These are phyloP conservation scores for Closterium sp. DNA, from an alignment of 139 green algal species.

Conservation along the genomic window DNA sequence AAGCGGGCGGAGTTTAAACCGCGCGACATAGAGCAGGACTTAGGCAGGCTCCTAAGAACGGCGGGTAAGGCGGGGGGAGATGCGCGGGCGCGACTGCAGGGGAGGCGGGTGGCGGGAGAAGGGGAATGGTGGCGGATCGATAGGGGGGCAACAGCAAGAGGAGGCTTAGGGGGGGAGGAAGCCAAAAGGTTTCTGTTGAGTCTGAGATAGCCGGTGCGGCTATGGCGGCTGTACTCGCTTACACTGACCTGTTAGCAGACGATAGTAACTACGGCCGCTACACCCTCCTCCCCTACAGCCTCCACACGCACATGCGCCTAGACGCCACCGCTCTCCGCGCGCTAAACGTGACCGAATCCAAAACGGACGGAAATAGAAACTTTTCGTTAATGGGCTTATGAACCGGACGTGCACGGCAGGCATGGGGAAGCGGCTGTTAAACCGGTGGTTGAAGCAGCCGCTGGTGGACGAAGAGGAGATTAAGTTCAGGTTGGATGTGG, in stretches of 20 bases:
- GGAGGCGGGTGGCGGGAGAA: background rate
- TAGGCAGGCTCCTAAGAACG: conserved; percentile 60
- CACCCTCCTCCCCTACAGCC: conserved; percentile 70
- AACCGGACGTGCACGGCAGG: conserved; percentile 74
- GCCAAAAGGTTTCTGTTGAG: background rate
- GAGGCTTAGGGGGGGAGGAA: background rate
- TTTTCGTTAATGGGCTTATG: conserved; percentile 90
- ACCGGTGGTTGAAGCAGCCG: conserved; percentile 94
- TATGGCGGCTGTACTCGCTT: conserved; percentile 25
- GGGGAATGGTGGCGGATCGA: background rate
- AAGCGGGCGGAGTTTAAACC: conserved; percentile 62
- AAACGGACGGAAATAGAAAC: conserved; percentile 65
- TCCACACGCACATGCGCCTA: conserved; percentile 65
- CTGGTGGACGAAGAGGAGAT: conserved; percentile 67
- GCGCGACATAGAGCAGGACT: conserved; percentile 72
- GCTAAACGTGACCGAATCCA: conserved; percentile 83
- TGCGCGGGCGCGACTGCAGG: no score
- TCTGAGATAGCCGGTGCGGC: conserved; percentile 11
- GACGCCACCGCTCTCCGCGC: conserved; percentile 75
- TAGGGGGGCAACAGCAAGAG: background rate
- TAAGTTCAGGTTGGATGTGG: conserved; percentile 6
- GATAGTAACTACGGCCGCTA: conserved; percentile 62
- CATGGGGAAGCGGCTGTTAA: conserved; percentile 90
- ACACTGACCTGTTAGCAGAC: conserved; percentile 62
- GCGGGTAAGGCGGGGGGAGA: conserved; percentile 39